Percentiles rank a stretch among this genome's conserved stretches.
These are phyloP conservation scores for Lactifluus pinguis DNA, from an alignment of 768 basidiomycete species.

Conservation along the genomic window DNA sequence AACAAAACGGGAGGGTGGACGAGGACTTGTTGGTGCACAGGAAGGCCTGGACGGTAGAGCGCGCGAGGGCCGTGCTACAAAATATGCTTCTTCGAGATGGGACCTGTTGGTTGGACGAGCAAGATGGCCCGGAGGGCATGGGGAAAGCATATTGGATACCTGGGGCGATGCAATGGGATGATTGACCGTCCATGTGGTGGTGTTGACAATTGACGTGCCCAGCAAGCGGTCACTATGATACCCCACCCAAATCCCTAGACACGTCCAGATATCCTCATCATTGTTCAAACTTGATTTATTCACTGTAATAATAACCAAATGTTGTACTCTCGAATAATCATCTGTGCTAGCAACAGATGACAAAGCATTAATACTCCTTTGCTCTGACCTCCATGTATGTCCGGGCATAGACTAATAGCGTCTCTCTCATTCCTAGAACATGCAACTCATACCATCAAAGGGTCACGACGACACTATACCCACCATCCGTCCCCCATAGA, in stretches of 20 bases:
- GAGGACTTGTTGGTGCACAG: slow-evolving; percentile 49
- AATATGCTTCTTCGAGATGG: slow-evolving; percentile 90
- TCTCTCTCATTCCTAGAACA: slow-evolving; percentile 10
- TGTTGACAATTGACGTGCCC: background rate
- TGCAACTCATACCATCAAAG: slow-evolving; percentile 21
- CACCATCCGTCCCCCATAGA: background rate
- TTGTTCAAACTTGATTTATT: background rate
- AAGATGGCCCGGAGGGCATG: slow-evolving; percentile 45
- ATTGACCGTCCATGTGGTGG: slow-evolving; percentile 28
- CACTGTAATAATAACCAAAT: background rate
- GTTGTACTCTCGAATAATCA: background rate
- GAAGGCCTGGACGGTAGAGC: slow-evolving; percentile 70
- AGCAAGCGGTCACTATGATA: background rate
- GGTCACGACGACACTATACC: slow-evolving; percentile 29
- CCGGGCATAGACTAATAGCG: background rate
- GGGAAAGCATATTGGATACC: slow-evolving; percentile 81
- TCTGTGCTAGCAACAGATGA: background rate
- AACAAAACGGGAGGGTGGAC: slow-evolving; percentile 59
- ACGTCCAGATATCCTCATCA: background rate
- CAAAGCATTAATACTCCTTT: background rate
- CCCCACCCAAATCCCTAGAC: background rate
- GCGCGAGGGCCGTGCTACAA: slow-evolving; percentile 70
- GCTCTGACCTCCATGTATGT: background rate
- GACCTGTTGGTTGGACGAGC: slow-evolving; percentile 91
- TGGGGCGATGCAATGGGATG: slow-evolving; percentile 80